phyloP scores from a whole-genome alignment of 192 early-diverging fungal species.

The Coemansia sp. region DNA sequence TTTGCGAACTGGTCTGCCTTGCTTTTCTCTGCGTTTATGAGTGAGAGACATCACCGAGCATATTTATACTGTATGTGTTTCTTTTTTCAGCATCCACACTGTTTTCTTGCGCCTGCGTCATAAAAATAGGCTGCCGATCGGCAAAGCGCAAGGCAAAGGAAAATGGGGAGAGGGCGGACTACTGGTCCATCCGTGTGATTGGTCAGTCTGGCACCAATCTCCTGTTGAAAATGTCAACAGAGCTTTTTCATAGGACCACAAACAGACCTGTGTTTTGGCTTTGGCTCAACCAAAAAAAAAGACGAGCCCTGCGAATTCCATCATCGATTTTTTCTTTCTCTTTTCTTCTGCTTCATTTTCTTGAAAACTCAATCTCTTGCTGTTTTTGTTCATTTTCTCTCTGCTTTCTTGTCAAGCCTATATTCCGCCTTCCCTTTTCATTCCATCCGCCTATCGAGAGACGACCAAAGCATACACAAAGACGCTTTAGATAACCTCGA shows the following conservation, averaged over 20 bases:
- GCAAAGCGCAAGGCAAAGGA: neutral
- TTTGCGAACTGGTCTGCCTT: no score
- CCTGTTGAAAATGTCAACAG: conserved; percentile 1
- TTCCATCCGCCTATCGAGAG: neutral
- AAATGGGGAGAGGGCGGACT: neutral
- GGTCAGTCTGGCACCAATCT: conserved; percentile 3
- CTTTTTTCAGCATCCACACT: conserved; percentile 3
- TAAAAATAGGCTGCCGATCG: neutral
- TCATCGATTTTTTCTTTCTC: neutral
- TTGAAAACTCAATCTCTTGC: neutral
- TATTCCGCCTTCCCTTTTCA: neutral
- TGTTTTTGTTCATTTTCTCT: neutral
- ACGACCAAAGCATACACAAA: neutral
- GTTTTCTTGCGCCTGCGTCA: neutral
- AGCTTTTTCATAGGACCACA: neutral
- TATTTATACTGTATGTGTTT: neutral
- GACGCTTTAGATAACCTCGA: neutral
- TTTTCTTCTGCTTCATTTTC: neutral
- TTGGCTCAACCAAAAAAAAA: neutral
- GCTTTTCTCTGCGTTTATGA: no score
- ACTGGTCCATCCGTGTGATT: conserved; percentile 4
- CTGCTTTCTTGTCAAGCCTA: neutral
- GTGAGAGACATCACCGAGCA: neutral
- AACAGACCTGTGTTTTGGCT: neutral
- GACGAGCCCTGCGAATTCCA: neutral